Evolutionary conservation across 2,329 filamentous ascomycete species (phyloP).

Genomic region (Mariannaea elegans): DNA sequence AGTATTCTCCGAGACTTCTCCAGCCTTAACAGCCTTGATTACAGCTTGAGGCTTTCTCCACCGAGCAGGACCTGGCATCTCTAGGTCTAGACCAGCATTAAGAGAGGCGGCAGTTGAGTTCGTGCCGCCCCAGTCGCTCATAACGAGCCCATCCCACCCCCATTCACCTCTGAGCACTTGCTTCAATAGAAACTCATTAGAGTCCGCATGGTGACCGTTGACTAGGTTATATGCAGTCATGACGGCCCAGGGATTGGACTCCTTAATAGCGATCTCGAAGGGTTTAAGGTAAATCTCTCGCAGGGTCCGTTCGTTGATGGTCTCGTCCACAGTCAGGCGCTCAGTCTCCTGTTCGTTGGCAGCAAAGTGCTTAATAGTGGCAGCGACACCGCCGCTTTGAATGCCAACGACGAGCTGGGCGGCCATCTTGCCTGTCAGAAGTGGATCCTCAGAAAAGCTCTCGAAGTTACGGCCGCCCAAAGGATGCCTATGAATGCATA

Average conservation of each 20-base stretch:
- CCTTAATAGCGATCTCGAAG: conserved; percentile 48
- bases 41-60: conserved; percentile 18
- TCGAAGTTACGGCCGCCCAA: too few species aligned
- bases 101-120: conserved; percentile 37
- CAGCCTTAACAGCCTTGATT: conserved; percentile 11
- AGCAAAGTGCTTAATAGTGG: conserved; percentile 50
- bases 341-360: conserved; percentile 46
- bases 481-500: too few species aligned
- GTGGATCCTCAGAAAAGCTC: too few species aligned
- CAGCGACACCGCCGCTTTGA: conserved; percentile 44
- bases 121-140: conserved; percentile 38
- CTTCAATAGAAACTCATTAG: conserved; percentile 15
- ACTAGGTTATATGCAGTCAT: conserved; percentile 42
- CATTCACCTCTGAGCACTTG: conserved; percentile 50
- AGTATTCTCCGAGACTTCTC: conserved; percentile 10
- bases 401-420: too few species aligned
- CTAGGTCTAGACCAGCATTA: conserved; percentile 37
- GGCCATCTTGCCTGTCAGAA: too few species aligned
- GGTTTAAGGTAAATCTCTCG: conserved; percentile 41
- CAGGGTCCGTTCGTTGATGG: conserved; percentile 20
- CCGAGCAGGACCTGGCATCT: conserved; percentile 44
- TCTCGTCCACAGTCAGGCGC: conserved; percentile 19
- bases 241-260: conserved; percentile 47
- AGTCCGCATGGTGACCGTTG: conserved; percentile 49
- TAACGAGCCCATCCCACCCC: conserved; percentile 45